Percentiles rank a stretch among this genome's conserved stretches.
These are phyloP conservation scores for Anethum foeniculum DNA, from an alignment of 140 eudicot species.

Conservation along the genomic window DNA sequence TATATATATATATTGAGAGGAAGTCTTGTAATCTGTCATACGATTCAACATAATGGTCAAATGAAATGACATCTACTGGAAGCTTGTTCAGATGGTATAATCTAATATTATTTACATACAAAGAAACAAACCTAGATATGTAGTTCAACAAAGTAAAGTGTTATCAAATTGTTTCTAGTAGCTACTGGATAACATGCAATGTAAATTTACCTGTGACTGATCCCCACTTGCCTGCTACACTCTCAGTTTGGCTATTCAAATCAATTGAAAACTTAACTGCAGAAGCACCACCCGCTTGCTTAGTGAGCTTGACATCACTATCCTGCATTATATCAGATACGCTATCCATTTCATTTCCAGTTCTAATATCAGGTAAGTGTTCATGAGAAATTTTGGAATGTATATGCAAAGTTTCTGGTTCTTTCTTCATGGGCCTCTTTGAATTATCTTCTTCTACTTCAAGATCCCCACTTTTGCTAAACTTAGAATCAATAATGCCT, in stretches of 20 bases:
- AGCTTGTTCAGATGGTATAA: background rate
- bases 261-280: constrained; percentile 25
- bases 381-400: constrained; percentile 7
- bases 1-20: background rate
- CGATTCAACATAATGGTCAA: background rate
- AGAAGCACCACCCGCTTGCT: constrained; percentile 16
- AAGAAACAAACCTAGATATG: background rate
- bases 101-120: background rate
- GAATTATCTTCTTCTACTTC: constrained; percentile 17
- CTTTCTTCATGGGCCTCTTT: constrained; percentile 17
- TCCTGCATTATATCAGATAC: constrained; percentile 22
- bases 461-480: constrained; percentile 11
- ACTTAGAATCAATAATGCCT: constrained; percentile 19
- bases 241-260: constrained; percentile 45
- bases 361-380: constrained; percentile 14
- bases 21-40: background rate
- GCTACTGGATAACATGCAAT: background rate
- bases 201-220: constrained; percentile 62
- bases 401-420: constrained; percentile 1
- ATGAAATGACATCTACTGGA: background rate
- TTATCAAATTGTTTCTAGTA: background rate
- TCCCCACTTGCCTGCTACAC: constrained; percentile 72
- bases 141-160: background rate
- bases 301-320: constrained; percentile 27
- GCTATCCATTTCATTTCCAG: constrained; percentile 7